A percentile compares a stretch with the other conserved stretches of the same genome.
phyloP scores from a whole-genome alignment of 2,329 filamentous ascomycete genomes.

The Fusarium heterosporum region DNA sequence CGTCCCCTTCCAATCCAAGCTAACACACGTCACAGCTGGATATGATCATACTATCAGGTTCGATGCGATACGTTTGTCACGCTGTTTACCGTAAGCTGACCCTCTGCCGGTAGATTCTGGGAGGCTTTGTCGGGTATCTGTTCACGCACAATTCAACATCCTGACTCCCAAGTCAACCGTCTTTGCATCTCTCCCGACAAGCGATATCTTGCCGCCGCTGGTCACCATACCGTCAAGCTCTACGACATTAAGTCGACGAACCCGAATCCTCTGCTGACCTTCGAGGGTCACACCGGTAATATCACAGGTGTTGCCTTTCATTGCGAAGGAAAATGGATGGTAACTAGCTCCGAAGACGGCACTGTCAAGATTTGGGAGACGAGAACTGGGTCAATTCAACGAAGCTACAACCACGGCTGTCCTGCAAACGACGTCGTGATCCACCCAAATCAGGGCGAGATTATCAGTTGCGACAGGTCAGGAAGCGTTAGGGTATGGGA shows the following conservation, averaged over 20 bases:
- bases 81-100: constrained; percentile 28
- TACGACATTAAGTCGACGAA: constrained; percentile 99
- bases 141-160: constrained; percentile 96
- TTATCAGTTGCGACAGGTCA: constrained; percentile 93
- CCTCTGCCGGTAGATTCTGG: constrained; percentile 78
- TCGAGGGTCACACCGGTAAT: constrained; percentile 95
- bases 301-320: constrained; percentile 98
- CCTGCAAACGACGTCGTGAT: constrained; percentile 99
- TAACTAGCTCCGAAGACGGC: constrained; percentile 95
- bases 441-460: constrained; percentile 97
- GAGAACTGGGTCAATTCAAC: constrained; percentile 83
- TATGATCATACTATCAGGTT: constrained; percentile 74
- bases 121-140: constrained; percentile 98
- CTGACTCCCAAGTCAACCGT: constrained; percentile 97
- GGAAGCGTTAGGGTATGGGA: constrained; percentile 98
- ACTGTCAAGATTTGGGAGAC: constrained; percentile 99
- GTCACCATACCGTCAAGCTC: constrained; percentile 88
- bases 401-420: constrained; percentile 90
- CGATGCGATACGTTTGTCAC: constrained; percentile 36
- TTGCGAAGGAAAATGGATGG: constrained; percentile 99
- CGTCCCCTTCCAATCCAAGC: constrained; percentile 17
- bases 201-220: constrained; percentile 87
- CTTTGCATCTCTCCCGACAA: constrained; percentile 99
- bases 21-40: constrained; percentile 59
- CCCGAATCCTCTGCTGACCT: constrained; percentile 89